Evolutionary conservation across 2,329 filamentous ascomycete genomes (phyloP).

Genomic region (Geoglossum cookeanum): DNA sequence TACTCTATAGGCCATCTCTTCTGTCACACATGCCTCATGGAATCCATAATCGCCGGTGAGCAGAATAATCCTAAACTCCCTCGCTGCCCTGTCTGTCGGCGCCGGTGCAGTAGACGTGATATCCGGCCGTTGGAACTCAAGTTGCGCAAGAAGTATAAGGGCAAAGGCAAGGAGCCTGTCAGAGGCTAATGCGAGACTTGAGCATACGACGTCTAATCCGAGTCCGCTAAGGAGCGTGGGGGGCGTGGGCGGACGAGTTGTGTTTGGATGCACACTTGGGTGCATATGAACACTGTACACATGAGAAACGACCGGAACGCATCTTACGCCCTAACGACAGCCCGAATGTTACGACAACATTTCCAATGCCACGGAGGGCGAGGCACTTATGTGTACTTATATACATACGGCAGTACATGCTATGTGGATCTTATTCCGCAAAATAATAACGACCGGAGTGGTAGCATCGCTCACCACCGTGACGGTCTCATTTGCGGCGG

Average conservation of each 20-base stretch:
- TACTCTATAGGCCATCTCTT: constrained; percentile 38
- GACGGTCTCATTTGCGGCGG: too few species aligned
- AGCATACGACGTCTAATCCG: neutral
- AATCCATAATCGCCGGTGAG: constrained; percentile 35
- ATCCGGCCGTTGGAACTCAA: constrained; percentile 43
- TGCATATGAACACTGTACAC: neutral
- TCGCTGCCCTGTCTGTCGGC: constrained; percentile 41
- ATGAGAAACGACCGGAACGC: neutral
- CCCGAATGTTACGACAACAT: too few species aligned
- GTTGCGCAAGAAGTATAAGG: constrained; percentile 37
- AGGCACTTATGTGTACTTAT: neutral
- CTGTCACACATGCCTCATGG: constrained; percentile 42
- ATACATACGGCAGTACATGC: neutral
- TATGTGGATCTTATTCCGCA: neutral
- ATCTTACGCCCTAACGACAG: neutral
- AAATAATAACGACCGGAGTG: neutral
- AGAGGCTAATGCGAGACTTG: constrained; percentile 3
- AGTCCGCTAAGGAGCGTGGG: neutral
- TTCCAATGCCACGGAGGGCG: neutral
- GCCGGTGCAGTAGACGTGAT: constrained; percentile 28
- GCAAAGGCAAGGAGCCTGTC: constrained; percentile 20
- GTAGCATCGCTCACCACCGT: too few species aligned
- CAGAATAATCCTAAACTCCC: constrained; percentile 21
- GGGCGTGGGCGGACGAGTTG: neutral
- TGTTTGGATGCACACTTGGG: neutral